Base-by-base conservation (phyloP, 2,329 filamentous ascomycete species). In the Fusarium sp. region DNA sequence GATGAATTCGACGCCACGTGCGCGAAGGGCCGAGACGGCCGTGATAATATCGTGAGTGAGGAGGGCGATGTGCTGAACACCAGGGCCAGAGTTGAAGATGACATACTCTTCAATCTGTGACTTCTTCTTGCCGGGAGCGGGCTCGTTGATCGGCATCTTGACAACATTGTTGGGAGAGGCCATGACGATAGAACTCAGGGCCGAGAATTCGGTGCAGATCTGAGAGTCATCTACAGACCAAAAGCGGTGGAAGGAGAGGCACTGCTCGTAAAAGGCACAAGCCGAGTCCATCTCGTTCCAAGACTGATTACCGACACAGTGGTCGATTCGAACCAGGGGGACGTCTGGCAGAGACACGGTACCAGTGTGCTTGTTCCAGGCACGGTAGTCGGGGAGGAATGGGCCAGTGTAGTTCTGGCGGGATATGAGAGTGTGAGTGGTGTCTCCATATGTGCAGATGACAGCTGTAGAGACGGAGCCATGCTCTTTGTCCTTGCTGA, bases 81-180 rank as follows among this genome's bases (percentile, higher is more conserved):
- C 94, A 0, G 93, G 81, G 1, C 94, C 94, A 46, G 89, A 86
- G 80, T 97, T 96, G 82, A 95, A 97, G 73, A 91, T 83, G 66
- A 97, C 88, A 73, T 89, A 93, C 79, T 97, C 94, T 76, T 97
- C 93, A 68, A 98, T 97, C 79, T 98, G 94, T 10, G 88, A 92
- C 76, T 92, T 91, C 78, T 92, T 94, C 80, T 95, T 95, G 56
- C 93, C 94, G 2, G 85, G 81, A 1, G 94, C 94, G 2, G 94
- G 94, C 79, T 97, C 93, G 81, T 97, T 97, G 84, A 98, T 96
- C 70, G 94, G 94, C 93, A 97, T 97, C 80, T 97, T 97, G 77
- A 97, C 92, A 5, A 90, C 76, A 54, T 94, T 90, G 79, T 93
- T 92, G 57, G 88, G 87, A 5, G 88, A 92, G 37, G 90, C 86